These are phyloP conservation scores for Candida alai DNA, from an alignment of 805 yeast genomes.

Conservation along the genomic window DNA sequence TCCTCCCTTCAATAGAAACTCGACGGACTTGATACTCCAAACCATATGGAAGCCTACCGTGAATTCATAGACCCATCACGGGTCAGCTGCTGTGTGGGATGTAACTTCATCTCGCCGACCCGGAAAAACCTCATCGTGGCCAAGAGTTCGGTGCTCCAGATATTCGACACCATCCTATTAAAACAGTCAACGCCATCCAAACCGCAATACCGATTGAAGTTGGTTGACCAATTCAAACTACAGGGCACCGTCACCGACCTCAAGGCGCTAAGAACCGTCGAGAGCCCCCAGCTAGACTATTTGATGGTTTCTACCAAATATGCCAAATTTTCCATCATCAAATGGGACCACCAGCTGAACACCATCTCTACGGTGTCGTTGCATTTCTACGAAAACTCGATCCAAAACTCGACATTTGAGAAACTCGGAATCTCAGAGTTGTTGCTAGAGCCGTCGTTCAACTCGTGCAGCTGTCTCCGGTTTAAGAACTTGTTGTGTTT, in stretches of 20 bases:
- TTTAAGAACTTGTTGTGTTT: constrained; percentile 69
- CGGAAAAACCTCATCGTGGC: constrained; percentile 61
- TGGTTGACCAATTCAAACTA: constrained; percentile 61
- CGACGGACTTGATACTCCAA: too few relatives aligned
- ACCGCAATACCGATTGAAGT: constrained; percentile 25
- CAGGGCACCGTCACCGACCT: constrained; percentile 67
- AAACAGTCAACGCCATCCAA: constrained; percentile 15
- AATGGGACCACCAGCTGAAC: constrained; percentile 58
- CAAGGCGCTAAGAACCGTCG: constrained; percentile 45
- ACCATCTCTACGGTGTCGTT: constrained; percentile 69
- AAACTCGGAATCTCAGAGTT: constrained; percentile 41
- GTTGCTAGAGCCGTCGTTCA: constrained; percentile 56
- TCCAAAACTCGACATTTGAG: constrained; percentile 48
- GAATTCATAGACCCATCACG: constrained; percentile 74
- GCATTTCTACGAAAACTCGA: constrained; percentile 78
- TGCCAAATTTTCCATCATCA: constrained; percentile 75
- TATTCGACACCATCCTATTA: constrained; percentile 43
- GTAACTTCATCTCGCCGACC: constrained; percentile 44
- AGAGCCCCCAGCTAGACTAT: constrained; percentile 49
- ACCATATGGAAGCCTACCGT: constrained; percentile 81
- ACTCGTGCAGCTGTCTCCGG: constrained; percentile 52
- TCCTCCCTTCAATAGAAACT: too few relatives aligned
- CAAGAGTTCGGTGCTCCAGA: constrained; percentile 65
- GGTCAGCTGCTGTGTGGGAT: constrained; percentile 57
- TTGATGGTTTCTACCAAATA: constrained; percentile 61